Evolutionary conservation across 2,329 filamentous ascomycete genomes (phyloP).

Genomic region (Blastomyces gilchristii): DNA sequence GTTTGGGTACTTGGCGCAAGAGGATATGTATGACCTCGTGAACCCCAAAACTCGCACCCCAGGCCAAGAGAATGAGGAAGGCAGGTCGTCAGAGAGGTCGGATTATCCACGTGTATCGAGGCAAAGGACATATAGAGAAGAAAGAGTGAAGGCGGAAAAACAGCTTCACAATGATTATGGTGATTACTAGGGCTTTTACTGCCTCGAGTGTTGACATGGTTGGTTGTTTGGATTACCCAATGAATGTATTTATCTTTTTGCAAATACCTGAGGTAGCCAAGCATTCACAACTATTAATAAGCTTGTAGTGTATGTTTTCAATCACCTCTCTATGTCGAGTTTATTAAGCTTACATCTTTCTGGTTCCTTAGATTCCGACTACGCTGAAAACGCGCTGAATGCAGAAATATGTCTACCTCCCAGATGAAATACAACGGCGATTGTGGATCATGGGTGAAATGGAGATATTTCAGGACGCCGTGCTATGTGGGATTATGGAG

Average conservation of each 20-base stretch:
- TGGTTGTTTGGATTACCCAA: neutral
- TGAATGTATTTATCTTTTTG: neutral
- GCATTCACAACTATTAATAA: too few species aligned
- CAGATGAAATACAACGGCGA: too few species aligned
- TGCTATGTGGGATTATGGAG: too few species aligned
- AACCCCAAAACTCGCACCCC: conserved; percentile 9
- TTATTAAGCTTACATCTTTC: too few species aligned
- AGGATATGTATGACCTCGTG: conserved; percentile 15
- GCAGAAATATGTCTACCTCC: too few species aligned
- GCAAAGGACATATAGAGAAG: neutral
- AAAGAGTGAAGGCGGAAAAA: neutral
- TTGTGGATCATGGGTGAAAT: too few species aligned
- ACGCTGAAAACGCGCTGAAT: too few species aligned
- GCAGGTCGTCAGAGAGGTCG: neutral
- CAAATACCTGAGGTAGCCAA: too few species aligned
- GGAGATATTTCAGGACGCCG: too few species aligned
- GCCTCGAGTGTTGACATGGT: neutral
- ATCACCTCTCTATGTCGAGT: too few species aligned
- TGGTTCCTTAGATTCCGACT: too few species aligned
- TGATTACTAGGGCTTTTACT: neutral
- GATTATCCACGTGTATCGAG: neutral
- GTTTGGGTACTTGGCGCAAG: conserved; percentile 20
- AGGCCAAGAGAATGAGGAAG: neutral
- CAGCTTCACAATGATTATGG: neutral
- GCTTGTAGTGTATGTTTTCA: too few species aligned